Evolutionary conservation across 1,284 basidiomycete genomes (phyloP), one percentile per base, ranked within the genome.

Genomic region (Rhodotorula sp.): DNA sequence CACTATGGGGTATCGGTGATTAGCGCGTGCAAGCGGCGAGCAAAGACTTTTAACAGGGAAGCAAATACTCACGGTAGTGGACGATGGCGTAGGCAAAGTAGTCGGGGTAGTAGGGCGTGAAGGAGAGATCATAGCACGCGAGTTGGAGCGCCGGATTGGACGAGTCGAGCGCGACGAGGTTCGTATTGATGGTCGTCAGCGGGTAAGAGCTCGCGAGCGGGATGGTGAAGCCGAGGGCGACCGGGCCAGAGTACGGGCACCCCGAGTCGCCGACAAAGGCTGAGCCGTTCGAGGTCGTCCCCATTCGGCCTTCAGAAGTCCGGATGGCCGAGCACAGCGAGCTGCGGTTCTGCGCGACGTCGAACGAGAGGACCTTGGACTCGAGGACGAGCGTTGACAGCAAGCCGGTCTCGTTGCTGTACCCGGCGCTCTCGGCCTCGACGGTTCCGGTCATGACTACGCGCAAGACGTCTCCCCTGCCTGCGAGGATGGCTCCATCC

Each of bases 81-180:
- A 97, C 87, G 72, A 90, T 85, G 23, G 81, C 80, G 69, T 92
- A 94, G 62, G 85, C 85, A 75, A 93, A 94, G 49, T 83, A 83
- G 18, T 88, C 85, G 0, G 80, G 77, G 26, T 85, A 81, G 69
- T 95, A 88, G 0, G 93, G 90, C 3, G 93, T 93, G 3, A 90
- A 89, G 55, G 84, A 80, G 34, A 97, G 83, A 76, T 91, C 88
- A 64, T 95, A 79, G 80, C 95, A 99, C 1, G 92, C 83, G 47
- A 97, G 85, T 75, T 93, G 90, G 49, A 81, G 86, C 15, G 79
- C 77, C 79, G 82, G 86, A 15, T 78, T 77, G 26, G 83, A 88
- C 0, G 93, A 89, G 82, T 99, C 95, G 55, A 97, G 90, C 23
- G 94, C 89, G 55, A 91, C 89, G 47, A 99, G 83, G 43, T 88